phyloP scores from a whole-genome alignment of 1,139 yeast species.

The Pichiaceae sp. region DNA sequence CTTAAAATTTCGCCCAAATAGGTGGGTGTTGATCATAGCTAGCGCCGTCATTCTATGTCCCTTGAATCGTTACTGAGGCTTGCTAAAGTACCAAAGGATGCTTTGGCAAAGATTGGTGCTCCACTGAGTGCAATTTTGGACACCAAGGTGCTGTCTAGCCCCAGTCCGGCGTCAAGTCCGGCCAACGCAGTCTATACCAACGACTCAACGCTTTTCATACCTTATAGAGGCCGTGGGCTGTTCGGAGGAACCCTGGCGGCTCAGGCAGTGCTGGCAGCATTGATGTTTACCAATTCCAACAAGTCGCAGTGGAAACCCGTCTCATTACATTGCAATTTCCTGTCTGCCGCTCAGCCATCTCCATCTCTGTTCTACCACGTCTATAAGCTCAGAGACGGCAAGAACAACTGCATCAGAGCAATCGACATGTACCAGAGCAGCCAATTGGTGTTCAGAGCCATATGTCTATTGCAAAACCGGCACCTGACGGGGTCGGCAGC shows the following conservation, averaged over 20 bases:
- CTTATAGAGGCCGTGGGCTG: constrained; percentile 58
- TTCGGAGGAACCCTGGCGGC: constrained; percentile 78
- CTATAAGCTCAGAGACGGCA: constrained; percentile 49
- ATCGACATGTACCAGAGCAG: constrained; percentile 49
- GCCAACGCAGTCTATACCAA: neutral
- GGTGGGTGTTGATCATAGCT: too few species aligned
- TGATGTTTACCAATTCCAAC: constrained; percentile 30
- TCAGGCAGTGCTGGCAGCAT: constrained; percentile 61
- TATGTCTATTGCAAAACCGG: constrained; percentile 38
- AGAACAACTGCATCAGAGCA: constrained; percentile 51
- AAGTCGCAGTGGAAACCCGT: constrained; percentile 36
- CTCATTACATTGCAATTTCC: constrained; percentile 44
- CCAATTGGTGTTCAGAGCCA: constrained; percentile 41
- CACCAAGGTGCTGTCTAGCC: too few species aligned
- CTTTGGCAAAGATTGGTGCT: constrained; percentile 6
- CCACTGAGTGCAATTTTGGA: too few species aligned
- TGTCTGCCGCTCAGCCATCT: constrained; percentile 40
- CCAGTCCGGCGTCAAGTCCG: too few species aligned
- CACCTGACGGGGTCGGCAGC: constrained; percentile 24
- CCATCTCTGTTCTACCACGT: constrained; percentile 52
- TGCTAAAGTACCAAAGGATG: neutral
- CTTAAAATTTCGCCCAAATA: too few species aligned
- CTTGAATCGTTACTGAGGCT: neutral
- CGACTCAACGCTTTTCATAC: constrained; percentile 29
- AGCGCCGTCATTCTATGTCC: too few species aligned